phyloP scores from a whole-genome alignment of 345 rosid genomes.

The Eutrema japonicum region DNA sequence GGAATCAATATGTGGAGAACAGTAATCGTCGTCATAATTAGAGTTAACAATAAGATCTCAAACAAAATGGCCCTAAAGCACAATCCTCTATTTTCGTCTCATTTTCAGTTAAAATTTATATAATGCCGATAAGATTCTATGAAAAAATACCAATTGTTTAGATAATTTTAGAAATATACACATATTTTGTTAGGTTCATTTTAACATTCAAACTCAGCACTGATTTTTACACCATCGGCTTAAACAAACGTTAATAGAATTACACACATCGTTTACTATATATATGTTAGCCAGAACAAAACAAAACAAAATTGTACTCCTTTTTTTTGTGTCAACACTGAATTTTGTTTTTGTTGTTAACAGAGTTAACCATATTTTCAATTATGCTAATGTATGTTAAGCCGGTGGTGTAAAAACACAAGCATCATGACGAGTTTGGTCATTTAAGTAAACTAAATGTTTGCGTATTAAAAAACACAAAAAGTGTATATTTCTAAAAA shows the following conservation, averaged over 20 bases:
- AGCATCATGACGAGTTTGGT: neutral
- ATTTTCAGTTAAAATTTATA: neutral
- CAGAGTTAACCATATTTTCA: neutral
- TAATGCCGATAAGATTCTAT: too few species aligned
- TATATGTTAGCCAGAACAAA: neutral
- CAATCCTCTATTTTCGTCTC: neutral
- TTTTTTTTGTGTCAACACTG: neutral
- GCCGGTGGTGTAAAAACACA: neutral
- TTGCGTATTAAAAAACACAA: neutral
- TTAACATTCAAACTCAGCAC: neutral
- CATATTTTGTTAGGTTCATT: neutral
- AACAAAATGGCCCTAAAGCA: neutral
- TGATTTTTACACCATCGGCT: neutral
- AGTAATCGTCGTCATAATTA: neutral
- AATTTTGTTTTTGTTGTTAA: neutral
- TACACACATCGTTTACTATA: neutral
- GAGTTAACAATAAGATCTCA: neutral
- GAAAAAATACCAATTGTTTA: neutral
- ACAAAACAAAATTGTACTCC: too few species aligned
- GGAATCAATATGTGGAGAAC: neutral
- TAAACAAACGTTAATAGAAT: neutral
- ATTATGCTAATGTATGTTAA: neutral
- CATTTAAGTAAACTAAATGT: neutral
- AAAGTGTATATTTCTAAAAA: slow-evolving; percentile 12
- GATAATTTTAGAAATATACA: neutral